A percentile compares a stretch with the other conserved stretches of the same genome.
Evolutionary conservation across 164 flowering plant species (phyloP).

Genomic region (Magnolia changhungtana): DNA sequence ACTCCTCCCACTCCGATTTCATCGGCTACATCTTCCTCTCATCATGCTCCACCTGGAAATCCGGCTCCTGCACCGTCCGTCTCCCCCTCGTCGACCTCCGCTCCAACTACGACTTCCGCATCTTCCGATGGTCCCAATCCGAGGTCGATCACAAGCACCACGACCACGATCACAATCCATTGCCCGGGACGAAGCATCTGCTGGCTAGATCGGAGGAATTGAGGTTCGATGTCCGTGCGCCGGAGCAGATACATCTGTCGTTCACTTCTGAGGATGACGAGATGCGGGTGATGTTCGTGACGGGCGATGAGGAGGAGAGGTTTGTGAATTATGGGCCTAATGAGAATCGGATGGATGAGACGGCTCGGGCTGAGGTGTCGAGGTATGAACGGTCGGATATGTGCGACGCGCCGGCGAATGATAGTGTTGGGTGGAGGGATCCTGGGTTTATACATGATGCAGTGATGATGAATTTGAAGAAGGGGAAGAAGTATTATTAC

Average conservation of each 20-base stretch:
- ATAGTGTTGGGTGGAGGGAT: slow-evolving; percentile 86
- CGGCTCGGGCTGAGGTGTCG: slow-evolving; percentile 46
- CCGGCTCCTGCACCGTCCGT: slow-evolving; percentile 68
- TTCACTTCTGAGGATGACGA: slow-evolving; percentile 57
- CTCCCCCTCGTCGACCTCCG: slow-evolving; percentile 75
- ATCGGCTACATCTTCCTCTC: slow-evolving; percentile 85
- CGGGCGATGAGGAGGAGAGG: slow-evolving; percentile 50
- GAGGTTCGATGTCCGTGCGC: slow-evolving; percentile 48
- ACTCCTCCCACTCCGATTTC: slow-evolving; percentile 56
- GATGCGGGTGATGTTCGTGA: slow-evolving; percentile 88
- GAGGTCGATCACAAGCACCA: slow-evolving; percentile 41
- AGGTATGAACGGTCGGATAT: slow-evolving; percentile 83
- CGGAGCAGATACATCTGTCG: slow-evolving; percentile 86
- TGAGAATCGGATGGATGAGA: slow-evolving; percentile 25
- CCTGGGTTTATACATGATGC: slow-evolving; percentile 85
- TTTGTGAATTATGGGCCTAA: slow-evolving; percentile 60
- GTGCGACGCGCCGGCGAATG: slow-evolving; percentile 88
- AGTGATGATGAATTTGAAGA: slow-evolving; percentile 62
- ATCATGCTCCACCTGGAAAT: slow-evolving; percentile 51
- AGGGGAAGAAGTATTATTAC: slow-evolving; percentile 69
- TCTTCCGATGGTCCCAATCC: slow-evolving; percentile 65
- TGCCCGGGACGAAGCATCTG: slow-evolving; percentile 68
- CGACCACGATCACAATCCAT: slow-evolving; percentile 80
- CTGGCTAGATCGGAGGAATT: slow-evolving; percentile 46
- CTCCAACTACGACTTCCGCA: slow-evolving; percentile 72